Evolutionary conservation across 2,329 filamentous ascomycete genomes (phyloP).

Genomic region (Ceratocystis lukuohia): DNA sequence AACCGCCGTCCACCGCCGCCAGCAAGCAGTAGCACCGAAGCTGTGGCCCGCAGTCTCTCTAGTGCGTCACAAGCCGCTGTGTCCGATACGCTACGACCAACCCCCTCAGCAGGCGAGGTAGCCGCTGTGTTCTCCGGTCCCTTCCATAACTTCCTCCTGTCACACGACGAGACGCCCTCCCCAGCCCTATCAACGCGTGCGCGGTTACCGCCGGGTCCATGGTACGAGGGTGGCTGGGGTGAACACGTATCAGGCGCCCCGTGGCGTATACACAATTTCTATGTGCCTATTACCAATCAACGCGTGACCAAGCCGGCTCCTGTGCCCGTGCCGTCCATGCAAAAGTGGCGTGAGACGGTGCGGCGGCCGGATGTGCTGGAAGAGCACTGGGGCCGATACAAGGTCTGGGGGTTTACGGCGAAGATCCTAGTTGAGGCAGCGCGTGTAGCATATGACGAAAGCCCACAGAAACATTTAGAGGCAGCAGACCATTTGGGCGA

Average conservation of each 20-base stretch:
- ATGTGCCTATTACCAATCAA: slow-evolving; percentile 65
- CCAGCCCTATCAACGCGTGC: slow-evolving; percentile 27
- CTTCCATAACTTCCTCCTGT: slow-evolving; percentile 66
- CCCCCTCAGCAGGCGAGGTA: slow-evolving; percentile 78
- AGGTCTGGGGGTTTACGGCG: slow-evolving; percentile 92
- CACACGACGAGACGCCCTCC: slow-evolving; percentile 33
- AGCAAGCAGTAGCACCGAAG: slow-evolving; percentile 26
- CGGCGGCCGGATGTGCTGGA: slow-evolving; percentile 24
- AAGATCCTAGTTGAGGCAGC: slow-evolving; percentile 81
- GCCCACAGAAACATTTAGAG: slow-evolving; percentile 62
- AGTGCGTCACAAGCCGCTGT: slow-evolving; percentile 7
- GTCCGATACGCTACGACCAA: slow-evolving; percentile 55
- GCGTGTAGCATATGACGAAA: slow-evolving; percentile 64
- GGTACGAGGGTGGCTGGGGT: slow-evolving; percentile 78
- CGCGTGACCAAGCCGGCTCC: slow-evolving; percentile 46
- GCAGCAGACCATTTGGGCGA: slow-evolving; percentile 43
- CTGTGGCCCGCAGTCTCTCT: slow-evolving; percentile 8
- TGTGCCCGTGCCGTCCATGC: slow-evolving; percentile 22
- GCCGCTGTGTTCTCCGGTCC: slow-evolving; percentile 86
- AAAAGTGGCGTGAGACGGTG: slow-evolving; percentile 30
- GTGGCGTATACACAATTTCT: slow-evolving; percentile 89
- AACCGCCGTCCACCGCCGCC: slow-evolving; percentile 37
- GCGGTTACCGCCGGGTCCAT: slow-evolving; percentile 40
- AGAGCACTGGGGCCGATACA: slow-evolving; percentile 46
- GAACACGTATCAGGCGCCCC: slow-evolving; percentile 54